Percentiles rank a stretch among this genome's conserved stretches.
These are phyloP conservation scores for Microthyrium microscopicum DNA, from an alignment of 2,329 filamentous ascomycete genomes.

Conservation along the genomic window DNA sequence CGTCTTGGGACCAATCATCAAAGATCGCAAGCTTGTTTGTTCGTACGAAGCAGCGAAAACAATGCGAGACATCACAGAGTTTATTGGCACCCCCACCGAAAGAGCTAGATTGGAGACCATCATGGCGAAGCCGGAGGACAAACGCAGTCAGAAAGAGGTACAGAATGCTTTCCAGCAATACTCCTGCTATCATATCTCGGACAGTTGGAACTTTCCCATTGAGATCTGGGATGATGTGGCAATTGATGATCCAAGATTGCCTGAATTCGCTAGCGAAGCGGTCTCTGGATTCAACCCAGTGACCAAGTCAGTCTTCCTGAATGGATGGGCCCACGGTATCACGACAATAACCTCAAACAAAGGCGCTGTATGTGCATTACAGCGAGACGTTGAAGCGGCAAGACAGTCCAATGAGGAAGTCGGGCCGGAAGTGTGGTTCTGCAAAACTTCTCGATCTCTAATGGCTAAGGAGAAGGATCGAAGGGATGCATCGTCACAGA, in stretches of 20 bases:
- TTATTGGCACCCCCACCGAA: constrained; percentile 21
- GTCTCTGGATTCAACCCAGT: constrained; percentile 37
- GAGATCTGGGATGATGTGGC: constrained; percentile 33
- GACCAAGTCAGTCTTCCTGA: constrained; percentile 54
- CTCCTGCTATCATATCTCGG: constrained; percentile 38
- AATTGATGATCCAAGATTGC: constrained; percentile 11
- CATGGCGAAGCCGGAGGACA: constrained; percentile 29
- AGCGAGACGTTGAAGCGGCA: constrained; percentile 33
- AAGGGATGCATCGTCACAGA: too few species aligned
- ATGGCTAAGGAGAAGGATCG: constrained; percentile 45
- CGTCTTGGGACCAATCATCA: constrained; percentile 46
- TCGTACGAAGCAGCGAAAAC: constrained; percentile 47
- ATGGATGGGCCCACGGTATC: constrained; percentile 46
- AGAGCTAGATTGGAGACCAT: constrained; percentile 42
- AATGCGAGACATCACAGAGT: constrained; percentile 32
- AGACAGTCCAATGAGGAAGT: constrained; percentile 24
- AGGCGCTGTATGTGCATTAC: constrained; percentile 48
- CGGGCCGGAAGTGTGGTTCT: constrained; percentile 48
- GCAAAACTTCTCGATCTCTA: constrained; percentile 46
- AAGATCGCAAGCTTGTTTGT: constrained; percentile 41
- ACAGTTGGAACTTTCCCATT: constrained; percentile 44
- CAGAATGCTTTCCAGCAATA: constrained; percentile 21
- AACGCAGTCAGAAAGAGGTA: constrained; percentile 13
- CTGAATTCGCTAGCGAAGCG: constrained; percentile 26
- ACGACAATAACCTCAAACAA: constrained; percentile 59